Evolutionary conservation across 306 rosid genomes (phyloP), one percentile per base, ranked within the genome.

Genomic region (Astragalus membranaceus): DNA sequence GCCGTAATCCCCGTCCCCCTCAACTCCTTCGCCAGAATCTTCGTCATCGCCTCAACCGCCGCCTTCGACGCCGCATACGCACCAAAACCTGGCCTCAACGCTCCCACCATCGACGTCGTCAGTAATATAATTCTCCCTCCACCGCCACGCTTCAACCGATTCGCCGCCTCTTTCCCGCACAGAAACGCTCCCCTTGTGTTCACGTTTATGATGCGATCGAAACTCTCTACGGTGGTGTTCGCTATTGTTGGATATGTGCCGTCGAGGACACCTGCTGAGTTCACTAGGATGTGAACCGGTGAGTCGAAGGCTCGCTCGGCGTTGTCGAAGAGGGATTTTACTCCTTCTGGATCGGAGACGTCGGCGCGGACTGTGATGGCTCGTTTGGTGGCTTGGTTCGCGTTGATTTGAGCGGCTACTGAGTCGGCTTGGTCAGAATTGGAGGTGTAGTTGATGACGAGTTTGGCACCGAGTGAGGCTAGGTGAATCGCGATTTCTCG

Each of bases 11-110:
- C 55, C 6, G 72, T 81, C 5, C 88, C 91, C 62, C 63, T 84
- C 2, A 87, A 57, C 73, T 87, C 91, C 75, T 87, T 87, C 2
- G 91, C 88, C 13, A 80, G n/a, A 10, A 74, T 81, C 69, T 75
- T 84, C 6, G 57, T 23, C 87, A 87, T 81, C 0, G 85, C 64
- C 74, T 87, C 67, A 14, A 61, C 67, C 8, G 33, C 67, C 10
- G 51, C 67, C 35, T 61, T 61, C 0, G 67, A 61, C 33, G 67
- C 35, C 4, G 51, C 20, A 9, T 61, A 61, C 16, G 67, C 67
- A 1, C 67, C 67, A 10, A 16, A 61, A 17, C 67, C 67, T 5
- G 49, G 50, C 35, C 17, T 61, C 23, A 61, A 17, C 33, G 51
- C 67, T 10, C 50, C 67, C 10, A 7, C 67, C 8, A 61, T 10